These are phyloP conservation scores for Phialemonium atrogriseum DNA, from an alignment of 2,329 filamentous ascomycete species.

Conservation along the genomic window DNA sequence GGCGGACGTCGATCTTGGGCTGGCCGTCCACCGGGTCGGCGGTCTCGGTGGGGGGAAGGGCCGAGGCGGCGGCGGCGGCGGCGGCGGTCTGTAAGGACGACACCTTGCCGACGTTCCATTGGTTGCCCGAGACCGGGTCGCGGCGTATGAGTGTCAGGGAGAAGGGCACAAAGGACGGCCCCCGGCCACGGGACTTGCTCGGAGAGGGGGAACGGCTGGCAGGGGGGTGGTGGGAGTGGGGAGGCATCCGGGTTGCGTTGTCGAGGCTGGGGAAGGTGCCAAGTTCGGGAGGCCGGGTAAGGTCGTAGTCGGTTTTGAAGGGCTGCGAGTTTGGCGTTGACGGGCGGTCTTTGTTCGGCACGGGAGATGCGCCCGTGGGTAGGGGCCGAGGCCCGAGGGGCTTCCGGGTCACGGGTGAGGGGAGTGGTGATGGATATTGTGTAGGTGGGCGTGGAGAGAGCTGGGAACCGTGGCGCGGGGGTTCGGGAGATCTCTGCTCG, in stretches of 20 bases:
- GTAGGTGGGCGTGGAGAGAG: too few relatives aligned
- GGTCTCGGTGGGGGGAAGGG: neutral
- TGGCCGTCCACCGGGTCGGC: slow-evolving; percentile 2
- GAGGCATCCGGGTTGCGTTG: slow-evolving; percentile 7
- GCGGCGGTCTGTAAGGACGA: slow-evolving; percentile 44
- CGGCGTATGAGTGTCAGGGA: slow-evolving; percentile 62
- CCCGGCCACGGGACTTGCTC: slow-evolving; percentile 13
- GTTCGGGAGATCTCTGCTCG: too few relatives aligned
- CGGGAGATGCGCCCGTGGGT: slow-evolving; percentile 4
- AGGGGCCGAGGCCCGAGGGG: slow-evolving; percentile 9
- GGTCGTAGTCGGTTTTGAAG: slow-evolving; percentile 3
- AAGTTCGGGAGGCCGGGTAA: too few relatives aligned
- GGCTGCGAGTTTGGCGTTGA: slow-evolving; percentile 1
- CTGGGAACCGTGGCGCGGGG: too few relatives aligned
- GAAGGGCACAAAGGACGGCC: slow-evolving; percentile 31
- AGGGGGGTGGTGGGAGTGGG: slow-evolving; percentile 6
- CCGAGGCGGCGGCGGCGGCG: too few relatives aligned
- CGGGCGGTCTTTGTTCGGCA: slow-evolving; percentile 2
- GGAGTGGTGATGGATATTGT: too few relatives aligned
- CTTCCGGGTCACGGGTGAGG: slow-evolving; percentile 2
- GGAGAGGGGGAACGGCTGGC: slow-evolving; percentile 33
- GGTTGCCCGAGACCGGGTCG: slow-evolving; percentile 57
- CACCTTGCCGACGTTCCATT: slow-evolving; percentile 69
- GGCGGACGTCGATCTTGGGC: slow-evolving; percentile 40
- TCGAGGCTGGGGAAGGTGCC: slow-evolving; percentile 1